Conservation (phyloP, 2,329 filamentous ascomycete species). For the Aspergillus udagawae region DNA sequence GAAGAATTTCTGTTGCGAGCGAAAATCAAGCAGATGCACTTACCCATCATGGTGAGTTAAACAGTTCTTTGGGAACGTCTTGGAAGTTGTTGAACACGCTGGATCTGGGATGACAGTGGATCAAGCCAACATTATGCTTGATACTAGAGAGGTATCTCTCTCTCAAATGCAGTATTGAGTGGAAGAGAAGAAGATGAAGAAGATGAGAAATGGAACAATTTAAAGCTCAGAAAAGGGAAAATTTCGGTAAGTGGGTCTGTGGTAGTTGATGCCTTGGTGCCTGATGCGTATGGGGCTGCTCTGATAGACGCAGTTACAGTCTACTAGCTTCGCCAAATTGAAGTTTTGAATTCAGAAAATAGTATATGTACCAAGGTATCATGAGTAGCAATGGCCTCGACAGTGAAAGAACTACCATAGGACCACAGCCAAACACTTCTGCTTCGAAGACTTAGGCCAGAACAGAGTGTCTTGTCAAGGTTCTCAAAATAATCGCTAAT, state of each 20-base stretch:
- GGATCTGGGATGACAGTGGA: background rate
- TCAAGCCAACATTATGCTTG: slow-evolving; percentile 5
- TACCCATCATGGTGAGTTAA: background rate
- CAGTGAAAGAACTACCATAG: background rate
- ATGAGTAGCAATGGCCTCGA: background rate
- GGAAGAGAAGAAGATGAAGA: background rate
- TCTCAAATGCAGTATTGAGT: background rate
- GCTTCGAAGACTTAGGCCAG: background rate
- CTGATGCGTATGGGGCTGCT: background rate
- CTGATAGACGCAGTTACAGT: background rate
- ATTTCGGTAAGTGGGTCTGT: slow-evolving; percentile 2
- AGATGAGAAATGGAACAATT: slow-evolving; percentile 1
- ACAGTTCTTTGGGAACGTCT: background rate
- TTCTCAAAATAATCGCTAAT: background rate
- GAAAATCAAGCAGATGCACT: background rate
- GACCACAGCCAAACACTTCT: background rate
- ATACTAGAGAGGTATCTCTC: too few species aligned
- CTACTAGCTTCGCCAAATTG: background rate
- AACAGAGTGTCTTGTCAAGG: background rate
- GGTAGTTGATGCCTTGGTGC: slow-evolving; percentile 3
- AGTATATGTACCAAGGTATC: background rate
- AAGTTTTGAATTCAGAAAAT: background rate
- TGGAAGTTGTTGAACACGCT: background rate
- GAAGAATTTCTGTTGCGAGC: background rate
- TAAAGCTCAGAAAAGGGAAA: slow-evolving; percentile 2